Conservation (phyloP, 2,329 filamentous ascomycete genomes). For the Hypoxylon sp. region DNA sequence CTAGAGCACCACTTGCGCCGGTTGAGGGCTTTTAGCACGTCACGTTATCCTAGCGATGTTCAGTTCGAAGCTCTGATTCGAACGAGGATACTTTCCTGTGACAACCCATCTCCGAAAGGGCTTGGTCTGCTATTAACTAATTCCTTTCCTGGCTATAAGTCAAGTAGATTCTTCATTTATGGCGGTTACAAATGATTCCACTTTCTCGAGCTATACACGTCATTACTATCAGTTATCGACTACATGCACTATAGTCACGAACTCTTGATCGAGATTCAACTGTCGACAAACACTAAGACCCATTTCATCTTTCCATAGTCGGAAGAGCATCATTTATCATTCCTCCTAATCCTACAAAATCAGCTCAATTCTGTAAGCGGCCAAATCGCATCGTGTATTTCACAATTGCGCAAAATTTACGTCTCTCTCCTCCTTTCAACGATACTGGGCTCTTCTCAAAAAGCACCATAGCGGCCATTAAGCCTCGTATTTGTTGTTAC, state of each 20-base stretch:
- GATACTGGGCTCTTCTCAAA: background rate
- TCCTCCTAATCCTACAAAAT: no score
- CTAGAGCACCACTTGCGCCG: background rate
- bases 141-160: background rate
- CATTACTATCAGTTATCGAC: background rate
- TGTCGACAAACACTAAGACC: background rate
- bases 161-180: background rate
- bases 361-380: no score
- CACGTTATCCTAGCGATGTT: background rate
- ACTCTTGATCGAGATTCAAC: background rate
- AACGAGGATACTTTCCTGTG: background rate
- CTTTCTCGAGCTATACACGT: background rate
- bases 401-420: background rate
- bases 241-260: background rate
- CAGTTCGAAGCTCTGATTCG: background rate
- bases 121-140: background rate
- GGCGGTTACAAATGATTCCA: background rate
- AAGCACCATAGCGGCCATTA: background rate
- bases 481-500: background rate
- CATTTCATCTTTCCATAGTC: background rate
- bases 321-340: background rate
- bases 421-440: background rate
- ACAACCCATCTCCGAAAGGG: background rate
- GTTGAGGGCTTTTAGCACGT: background rate
- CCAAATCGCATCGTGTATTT: background rate